A percentile compares a stretch with the other conserved stretches of the same genome.
phyloP scores from a whole-genome alignment of 129 eudicot genomes.

The Helianthus tuberosus region DNA sequence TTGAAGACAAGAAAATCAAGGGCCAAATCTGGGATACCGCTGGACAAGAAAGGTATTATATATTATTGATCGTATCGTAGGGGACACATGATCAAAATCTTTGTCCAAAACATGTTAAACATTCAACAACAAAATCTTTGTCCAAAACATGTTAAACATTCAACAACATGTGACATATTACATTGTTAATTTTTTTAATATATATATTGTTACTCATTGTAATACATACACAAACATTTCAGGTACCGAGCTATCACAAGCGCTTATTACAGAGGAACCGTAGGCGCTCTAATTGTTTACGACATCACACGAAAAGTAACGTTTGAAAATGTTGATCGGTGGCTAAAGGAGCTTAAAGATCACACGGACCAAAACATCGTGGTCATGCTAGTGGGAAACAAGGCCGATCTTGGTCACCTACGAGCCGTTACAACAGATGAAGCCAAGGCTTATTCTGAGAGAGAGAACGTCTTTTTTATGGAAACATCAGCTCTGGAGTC shows the following conservation, averaged over 20 bases:
- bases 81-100: neutral
- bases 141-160: too few relatives aligned
- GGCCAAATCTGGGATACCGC: constrained; percentile 49
- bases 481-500: constrained; percentile 52
- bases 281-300: constrained; percentile 42
- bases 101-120: constrained; percentile 4
- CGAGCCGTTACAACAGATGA: constrained; percentile 39
- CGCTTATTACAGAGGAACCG: constrained; percentile 43
- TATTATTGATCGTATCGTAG: neutral
- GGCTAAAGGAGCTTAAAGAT: constrained; percentile 45
- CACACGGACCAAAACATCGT: constrained; percentile 50
- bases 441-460: constrained; percentile 38
- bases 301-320: constrained; percentile 41
- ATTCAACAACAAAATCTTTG: neutral
- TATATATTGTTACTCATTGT: too few relatives aligned
- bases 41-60: constrained; percentile 41
- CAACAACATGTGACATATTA: neutral
- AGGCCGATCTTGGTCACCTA: constrained; percentile 43
- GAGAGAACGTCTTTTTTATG: constrained; percentile 43
- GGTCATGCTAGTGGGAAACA: constrained; percentile 52
- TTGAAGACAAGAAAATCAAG: constrained; percentile 35
- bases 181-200: too few relatives aligned
- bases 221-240: neutral
- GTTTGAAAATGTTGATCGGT: constrained; percentile 43
- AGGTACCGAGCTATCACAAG: constrained; percentile 45